These are phyloP conservation scores for Candida saitoana DNA, from an alignment of 805 yeast species.

Conservation along the genomic window DNA sequence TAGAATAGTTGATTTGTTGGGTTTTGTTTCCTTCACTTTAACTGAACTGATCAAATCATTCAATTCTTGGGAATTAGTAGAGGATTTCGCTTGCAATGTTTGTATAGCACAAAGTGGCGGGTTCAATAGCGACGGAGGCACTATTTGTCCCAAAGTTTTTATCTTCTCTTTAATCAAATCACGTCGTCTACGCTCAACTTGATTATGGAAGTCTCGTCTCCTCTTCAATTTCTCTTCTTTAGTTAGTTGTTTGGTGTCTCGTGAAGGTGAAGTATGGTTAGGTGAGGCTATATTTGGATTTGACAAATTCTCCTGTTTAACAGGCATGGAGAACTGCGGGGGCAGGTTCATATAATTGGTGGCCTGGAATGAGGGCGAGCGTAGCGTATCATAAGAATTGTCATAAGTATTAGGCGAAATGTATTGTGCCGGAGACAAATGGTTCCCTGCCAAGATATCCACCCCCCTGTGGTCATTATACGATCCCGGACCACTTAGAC, in stretches of 20 bases:
- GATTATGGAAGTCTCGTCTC: slow-evolving; percentile 86
- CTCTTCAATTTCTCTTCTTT: slow-evolving; percentile 72
- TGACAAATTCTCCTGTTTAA: slow-evolving; percentile 7
- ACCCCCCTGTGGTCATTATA: slow-evolving; percentile 10
- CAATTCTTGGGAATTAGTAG: slow-evolving; percentile 27
- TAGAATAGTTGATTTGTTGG: slow-evolving; percentile 77
- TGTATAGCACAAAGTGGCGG: slow-evolving; percentile 43
- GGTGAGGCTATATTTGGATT: slow-evolving; percentile 21
- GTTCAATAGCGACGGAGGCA: slow-evolving; percentile 69
- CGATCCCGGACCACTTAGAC: slow-evolving; percentile 26
- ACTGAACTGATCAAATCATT: slow-evolving; percentile 36
- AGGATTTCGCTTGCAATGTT: slow-evolving; percentile 31
- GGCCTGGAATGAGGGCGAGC: slow-evolving; percentile 27
- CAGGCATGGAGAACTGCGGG: slow-evolving; percentile 20
- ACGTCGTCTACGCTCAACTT: slow-evolving; percentile 88
- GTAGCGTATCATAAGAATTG: slow-evolving; percentile 30
- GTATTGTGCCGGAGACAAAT: slow-evolving; percentile 32
- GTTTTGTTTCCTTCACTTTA: slow-evolving; percentile 61
- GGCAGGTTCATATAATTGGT: slow-evolving; percentile 36
- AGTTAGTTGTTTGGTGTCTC: slow-evolving; percentile 34
- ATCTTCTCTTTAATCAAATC: slow-evolving; percentile 88
- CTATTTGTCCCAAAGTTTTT: slow-evolving; percentile 72
- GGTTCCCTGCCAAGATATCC: slow-evolving; percentile 25
- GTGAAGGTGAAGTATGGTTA: slow-evolving; percentile 21
- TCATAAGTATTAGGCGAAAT: slow-evolving; percentile 28